Base-by-base conservation (phyloP, 495 filamentous ascomycete species). In the Tuber aestivum region DNA sequence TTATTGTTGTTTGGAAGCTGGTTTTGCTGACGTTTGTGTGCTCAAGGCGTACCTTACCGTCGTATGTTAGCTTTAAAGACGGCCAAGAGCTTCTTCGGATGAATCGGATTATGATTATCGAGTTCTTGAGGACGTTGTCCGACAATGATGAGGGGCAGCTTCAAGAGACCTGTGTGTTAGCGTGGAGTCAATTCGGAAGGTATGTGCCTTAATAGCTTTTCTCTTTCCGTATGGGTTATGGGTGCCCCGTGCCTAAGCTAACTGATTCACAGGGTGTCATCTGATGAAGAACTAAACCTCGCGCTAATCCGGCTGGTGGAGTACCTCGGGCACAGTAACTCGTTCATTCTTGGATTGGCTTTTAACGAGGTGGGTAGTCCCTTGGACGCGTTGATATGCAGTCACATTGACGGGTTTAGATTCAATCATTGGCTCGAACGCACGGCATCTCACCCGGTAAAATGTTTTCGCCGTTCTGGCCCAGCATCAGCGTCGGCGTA, bases 391-490 rank as follows among this genome's bases (percentile, higher is more conserved):
- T 21, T 35, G 38, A 23, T 23, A 72, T 79, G 37, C 71, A 71
- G 70, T 38, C 23, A 27, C 20, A 32, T 74, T 68, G 6, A 65
- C 68, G 87, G 81, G n/a, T 35, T 27, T 70, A 76, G 79, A 73
- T 73, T 45, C 72, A 69, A 40, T 85, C 89, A 84, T 84, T 98
- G 74, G 92, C 93, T 14, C 87, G 90, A 61, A 84, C 87, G 70
- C 87, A 88, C 32, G 85, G 87, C 6, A 83, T 89, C 71, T 90
- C 88, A 0, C 86, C 90, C 20, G 86, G 87, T 61, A 88, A 89
- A 41, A 83, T 98, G 0, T 91, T 97, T 78, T 88, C 89, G 70
- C 94, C 94, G 12, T 97, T 92, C 83, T 98, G 94, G 94, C 87
- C 88, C 77, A 94, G 87, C 27, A 86, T 99, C 69, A 93, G 93